A percentile compares a stretch with the other conserved stretches of the same genome.
Evolutionary conservation across 306 rosid genomes (phyloP).

Genomic region (Arachis stenosperma): DNA sequence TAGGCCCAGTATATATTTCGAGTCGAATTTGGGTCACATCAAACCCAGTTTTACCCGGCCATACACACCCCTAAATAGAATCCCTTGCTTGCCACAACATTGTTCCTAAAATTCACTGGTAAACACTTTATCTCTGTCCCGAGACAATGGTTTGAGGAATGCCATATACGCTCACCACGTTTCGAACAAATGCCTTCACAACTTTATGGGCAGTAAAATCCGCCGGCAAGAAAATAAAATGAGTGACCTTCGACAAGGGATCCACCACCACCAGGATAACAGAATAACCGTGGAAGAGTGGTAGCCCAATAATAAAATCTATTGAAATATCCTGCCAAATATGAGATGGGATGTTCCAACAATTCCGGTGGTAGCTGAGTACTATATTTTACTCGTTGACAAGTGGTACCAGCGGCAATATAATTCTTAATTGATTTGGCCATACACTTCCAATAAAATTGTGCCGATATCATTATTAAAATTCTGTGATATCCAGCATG

Average conservation of each 20-base stretch:
- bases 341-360: background rate
- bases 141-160: background rate
- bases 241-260: no score
- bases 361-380: background rate
- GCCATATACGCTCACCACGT: background rate
- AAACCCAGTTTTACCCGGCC: no score
- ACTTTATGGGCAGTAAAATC: no score
- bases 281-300: background rate
- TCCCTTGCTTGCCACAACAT: no score
- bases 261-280: background rate
- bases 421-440: no score
- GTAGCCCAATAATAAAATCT: background rate
- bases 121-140: background rate
- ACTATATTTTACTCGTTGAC: background rate
- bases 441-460: background rate
- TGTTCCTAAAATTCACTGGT: background rate
- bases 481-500: no score
- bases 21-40: no score
- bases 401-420: background rate
- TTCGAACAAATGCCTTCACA: no score
- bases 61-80: no score
- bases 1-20: no score
- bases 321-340: background rate
- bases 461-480: background rate
- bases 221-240: no score